Percentiles rank a stretch among this genome's conserved stretches.
Evolutionary conservation across 768 basidiomycete species (phyloP).

Genomic region (Xanthoconium stramineum): DNA sequence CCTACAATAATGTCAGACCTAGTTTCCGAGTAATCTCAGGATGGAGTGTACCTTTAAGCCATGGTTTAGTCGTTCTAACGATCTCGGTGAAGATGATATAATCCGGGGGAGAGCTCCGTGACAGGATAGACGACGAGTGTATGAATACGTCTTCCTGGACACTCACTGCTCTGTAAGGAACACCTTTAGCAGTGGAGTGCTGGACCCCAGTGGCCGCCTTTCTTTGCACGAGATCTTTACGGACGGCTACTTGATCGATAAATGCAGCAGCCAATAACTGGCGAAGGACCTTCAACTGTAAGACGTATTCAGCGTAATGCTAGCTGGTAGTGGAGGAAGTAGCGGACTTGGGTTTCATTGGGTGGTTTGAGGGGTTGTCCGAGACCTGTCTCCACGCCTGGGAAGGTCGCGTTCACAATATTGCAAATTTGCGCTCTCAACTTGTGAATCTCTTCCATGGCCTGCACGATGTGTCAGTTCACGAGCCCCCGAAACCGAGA

Average conservation of each 20-base stretch:
- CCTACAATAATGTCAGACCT: constrained; percentile 39
- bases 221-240: constrained; percentile 76
- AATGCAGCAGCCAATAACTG: constrained; percentile 88
- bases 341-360: constrained; percentile 64
- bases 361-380: constrained; percentile 72
- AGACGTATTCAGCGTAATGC: constrained; percentile 3
- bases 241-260: constrained; percentile 92
- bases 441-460: constrained; percentile 99
- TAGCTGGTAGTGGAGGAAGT: neutral
- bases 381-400: constrained; percentile 58
- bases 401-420: constrained; percentile 80
- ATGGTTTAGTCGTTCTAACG: constrained; percentile 67
- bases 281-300: constrained; percentile 81
- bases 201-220: constrained; percentile 57
- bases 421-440: constrained; percentile 83
- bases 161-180: constrained; percentile 80
- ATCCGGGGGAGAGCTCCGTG: constrained; percentile 70
- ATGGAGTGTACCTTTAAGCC: constrained; percentile 66
- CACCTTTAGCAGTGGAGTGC: constrained; percentile 70
- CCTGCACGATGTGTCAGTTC: constrained; percentile 43
- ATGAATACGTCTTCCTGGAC: constrained; percentile 86
- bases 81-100: constrained; percentile 84
- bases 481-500: neutral
- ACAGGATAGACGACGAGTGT: constrained; percentile 84
- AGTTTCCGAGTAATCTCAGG: neutral